Evolutionary conservation across 805 yeast genomes (phyloP), one percentile per base, ranked within the genome.

Genomic region (Teunomyces barrocoloradensis): DNA sequence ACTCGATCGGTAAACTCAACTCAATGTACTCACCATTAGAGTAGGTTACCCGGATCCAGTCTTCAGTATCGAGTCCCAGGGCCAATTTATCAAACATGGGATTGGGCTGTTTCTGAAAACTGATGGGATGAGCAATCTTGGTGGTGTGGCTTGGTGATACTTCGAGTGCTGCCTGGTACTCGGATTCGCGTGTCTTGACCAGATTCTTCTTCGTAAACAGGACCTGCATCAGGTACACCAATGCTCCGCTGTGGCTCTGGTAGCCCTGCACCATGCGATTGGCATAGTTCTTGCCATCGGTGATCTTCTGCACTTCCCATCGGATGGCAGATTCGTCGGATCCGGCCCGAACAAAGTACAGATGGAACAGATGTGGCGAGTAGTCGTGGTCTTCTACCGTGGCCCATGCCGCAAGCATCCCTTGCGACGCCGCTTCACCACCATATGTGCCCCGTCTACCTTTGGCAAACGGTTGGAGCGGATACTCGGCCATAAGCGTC

Each of bases 271-370:
- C 67, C 42, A 54, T 34, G 12, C 65, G 49, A 41, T 56, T 55
- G 51, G 64, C 58, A 41, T 48, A 63, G 50, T 54, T 62, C 9
- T 60, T 46, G 6, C 68, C 66, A 35, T 59, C 56, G 17, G 56
- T 57, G 39, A 54, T 50, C 5, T 35, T 45, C 5, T 51, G 49
- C 20, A 63, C 66, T 45, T 59, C 66, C 54, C 64, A 64, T 25
- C 61, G 53, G 54, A 63, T 60, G 17, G 52, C 57, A 23, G 56
- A 42, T 7, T 53, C 53, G 30, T 42, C 38, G 43, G 45, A 49
- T 0, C 68, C 68, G 2, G 68, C 68, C 41, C 58, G 58, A 42
- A 64, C 50, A 43, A 64, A 64, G 53, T 62, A 63, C 18, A 56
- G 48, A 45, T 64, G 69, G 33, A 64, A 51, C n/a, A 63, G 58